Conservation (phyloP, 306 rosid genomes). For the Crataegus laevigata region DNA sequence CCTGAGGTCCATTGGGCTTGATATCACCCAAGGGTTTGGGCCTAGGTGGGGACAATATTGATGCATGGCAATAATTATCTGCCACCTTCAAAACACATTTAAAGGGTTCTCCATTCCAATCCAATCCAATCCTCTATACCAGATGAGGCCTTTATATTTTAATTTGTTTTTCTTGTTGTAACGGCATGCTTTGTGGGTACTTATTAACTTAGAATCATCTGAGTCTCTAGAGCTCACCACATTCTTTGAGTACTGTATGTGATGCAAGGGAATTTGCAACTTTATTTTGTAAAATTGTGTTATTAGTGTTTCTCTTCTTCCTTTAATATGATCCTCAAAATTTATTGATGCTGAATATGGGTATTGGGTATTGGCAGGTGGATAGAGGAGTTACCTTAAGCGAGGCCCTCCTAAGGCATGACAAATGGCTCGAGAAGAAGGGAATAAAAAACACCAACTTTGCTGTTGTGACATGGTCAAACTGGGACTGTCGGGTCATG, state of each 20-base stretch:
- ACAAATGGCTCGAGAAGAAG: slow-evolving; percentile 92
- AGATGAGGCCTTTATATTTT: neutral
- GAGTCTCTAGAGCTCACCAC: neutral
- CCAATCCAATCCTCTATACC: neutral
- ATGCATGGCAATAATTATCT: too few species aligned
- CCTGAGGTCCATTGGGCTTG: too few species aligned
- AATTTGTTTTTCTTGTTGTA: neutral
- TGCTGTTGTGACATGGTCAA: slow-evolving; percentile 95
- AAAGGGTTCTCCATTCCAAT: neutral
- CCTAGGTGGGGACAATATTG: too few species aligned
- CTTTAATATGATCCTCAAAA: slow-evolving; percentile 3
- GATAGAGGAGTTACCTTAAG: slow-evolving; percentile 83
- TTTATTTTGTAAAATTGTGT: neutral
- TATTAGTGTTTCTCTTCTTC: neutral
- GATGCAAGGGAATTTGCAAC: neutral
- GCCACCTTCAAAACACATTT: neutral
- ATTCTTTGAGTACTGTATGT: neutral
- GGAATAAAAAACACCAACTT: slow-evolving; percentile 79
- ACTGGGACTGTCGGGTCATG: slow-evolving; percentile 95
- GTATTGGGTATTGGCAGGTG: slow-evolving; percentile 47
- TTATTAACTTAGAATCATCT: neutral
- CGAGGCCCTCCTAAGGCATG: slow-evolving; percentile 92
- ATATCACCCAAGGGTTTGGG: too few species aligned
- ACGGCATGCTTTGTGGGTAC: neutral
- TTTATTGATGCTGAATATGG: slow-evolving; percentile 5